A percentile compares a stretch with the other conserved stretches of the same genome.
Conservation (phyloP, 192 early-diverging fungal genomes). For the Linderina pennispora region DNA sequence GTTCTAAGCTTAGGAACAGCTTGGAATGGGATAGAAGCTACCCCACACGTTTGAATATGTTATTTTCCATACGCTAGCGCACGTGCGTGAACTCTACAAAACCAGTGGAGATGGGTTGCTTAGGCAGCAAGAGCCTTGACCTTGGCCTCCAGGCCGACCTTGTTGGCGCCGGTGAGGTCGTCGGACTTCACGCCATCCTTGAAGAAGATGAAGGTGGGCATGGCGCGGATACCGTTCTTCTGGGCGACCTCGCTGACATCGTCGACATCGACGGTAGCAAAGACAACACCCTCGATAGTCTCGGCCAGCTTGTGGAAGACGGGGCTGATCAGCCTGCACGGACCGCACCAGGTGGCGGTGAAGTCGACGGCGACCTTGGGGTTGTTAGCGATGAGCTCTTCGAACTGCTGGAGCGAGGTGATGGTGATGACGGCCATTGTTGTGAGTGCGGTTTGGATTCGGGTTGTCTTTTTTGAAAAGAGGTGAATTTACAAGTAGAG, state of each 20-base stretch:
- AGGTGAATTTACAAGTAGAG: no score
- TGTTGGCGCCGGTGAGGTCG: conserved; percentile 62
- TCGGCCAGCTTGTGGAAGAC: conserved; percentile 57
- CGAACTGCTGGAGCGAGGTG: conserved; percentile 7
- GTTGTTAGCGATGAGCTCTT: conserved; percentile 9
- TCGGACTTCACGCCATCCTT: conserved; percentile 51
- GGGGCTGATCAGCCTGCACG: conserved; percentile 72
- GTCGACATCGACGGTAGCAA: conserved; percentile 85
- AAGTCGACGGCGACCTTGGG: conserved; percentile 68
- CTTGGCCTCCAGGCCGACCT: conserved; percentile 12
- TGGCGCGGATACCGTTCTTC: conserved; percentile 52
- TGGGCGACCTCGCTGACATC: conserved; percentile 43
- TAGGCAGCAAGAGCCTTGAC: conserved; percentile 15
- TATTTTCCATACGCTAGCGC: no score
- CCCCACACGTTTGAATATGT: no score
- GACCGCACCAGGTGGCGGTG: conserved; percentile 80
- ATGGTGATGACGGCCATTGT: conserved; percentile 8
- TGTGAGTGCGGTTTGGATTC: no score
- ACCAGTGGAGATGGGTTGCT: no score
- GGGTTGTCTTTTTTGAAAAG: no score
- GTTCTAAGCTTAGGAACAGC: no score
- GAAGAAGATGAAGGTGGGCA: conserved; percentile 78
- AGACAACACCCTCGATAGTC: conserved; percentile 51
- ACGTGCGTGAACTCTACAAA: no score
- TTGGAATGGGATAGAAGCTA: no score